These are phyloP conservation scores for Monosporascus sp. DNA, from an alignment of 2,329 filamentous ascomycete species.

Conservation along the genomic window DNA sequence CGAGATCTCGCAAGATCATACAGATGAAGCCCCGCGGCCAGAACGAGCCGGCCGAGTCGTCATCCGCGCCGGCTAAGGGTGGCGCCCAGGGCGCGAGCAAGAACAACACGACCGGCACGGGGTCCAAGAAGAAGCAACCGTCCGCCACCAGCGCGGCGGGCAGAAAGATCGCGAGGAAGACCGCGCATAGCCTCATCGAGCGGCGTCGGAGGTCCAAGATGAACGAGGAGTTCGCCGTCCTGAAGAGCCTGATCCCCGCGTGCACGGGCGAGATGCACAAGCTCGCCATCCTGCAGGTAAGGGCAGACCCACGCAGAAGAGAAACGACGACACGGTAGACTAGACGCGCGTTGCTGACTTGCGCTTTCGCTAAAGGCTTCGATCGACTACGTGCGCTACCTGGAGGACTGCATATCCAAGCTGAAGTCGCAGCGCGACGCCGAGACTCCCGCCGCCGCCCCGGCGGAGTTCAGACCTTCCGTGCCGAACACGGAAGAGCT, in stretches of 20 bases:
- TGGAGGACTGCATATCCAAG: constrained; percentile 80
- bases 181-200: constrained; percentile 93
- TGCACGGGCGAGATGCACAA: constrained; percentile 99
- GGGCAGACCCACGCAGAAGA: constrained; percentile 13
- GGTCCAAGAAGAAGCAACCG: constrained; percentile 68
- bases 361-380: constrained; percentile 58
- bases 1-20: constrained; percentile 89
- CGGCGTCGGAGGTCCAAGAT: constrained; percentile 87
- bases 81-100: constrained; percentile 12
- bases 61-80: constrained; percentile 10
- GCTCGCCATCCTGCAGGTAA: constrained; percentile 84
- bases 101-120: constrained; percentile 13
- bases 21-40: constrained; percentile 78
- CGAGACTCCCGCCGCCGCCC: constrained; percentile 22
- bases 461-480: constrained; percentile 23
- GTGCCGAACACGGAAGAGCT: constrained; percentile 13
- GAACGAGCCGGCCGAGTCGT: constrained; percentile 27
- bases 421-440: constrained; percentile 58
- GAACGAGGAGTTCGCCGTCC: constrained; percentile 93
- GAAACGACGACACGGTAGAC: neutral
- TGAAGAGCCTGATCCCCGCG: constrained; percentile 94
- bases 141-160: constrained; percentile 75
- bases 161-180: constrained; percentile 93
- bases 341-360: neutral
- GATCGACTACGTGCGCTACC: constrained; percentile 92